Evolutionary conservation across 2,329 filamentous ascomycete genomes (phyloP).

Genomic region (Whalleya microplaca): DNA sequence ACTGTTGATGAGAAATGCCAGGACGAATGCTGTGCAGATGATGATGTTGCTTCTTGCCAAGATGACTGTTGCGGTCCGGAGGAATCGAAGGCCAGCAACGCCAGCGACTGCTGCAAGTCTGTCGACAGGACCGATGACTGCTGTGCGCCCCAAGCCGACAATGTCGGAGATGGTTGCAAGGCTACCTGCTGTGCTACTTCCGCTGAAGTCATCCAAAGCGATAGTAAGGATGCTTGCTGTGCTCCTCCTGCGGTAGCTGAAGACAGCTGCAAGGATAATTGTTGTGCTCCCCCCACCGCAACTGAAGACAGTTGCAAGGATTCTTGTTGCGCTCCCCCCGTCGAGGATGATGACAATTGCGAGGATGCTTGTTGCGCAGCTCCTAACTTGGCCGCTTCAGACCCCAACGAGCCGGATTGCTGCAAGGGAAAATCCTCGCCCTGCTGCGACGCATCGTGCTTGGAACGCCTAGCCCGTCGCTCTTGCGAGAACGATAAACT

Average conservation of each 20-base stretch:
- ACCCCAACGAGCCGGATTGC: no score
- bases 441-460: conserved; percentile 44
- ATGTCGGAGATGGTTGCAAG: conserved; percentile 9
- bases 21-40: not conserved
- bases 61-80: conserved; percentile 15
- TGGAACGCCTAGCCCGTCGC: no score
- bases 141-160: conserved; percentile 4
- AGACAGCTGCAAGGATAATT: conserved; percentile 20
- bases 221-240: not conserved
- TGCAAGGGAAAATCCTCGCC: no score
- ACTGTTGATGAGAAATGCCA: not conserved
- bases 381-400: no score
- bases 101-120: conserved; percentile 8
- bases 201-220: not conserved
- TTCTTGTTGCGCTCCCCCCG: conserved; percentile 9
- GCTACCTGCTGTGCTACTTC: conserved; percentile 17
- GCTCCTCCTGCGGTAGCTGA: not conserved
- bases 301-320: conserved; percentile 6
- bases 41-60: not conserved
- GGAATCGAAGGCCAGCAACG: not conserved
- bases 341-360: no score
- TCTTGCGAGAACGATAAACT: conserved; percentile 8
- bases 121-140: not conserved
- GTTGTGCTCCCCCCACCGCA: conserved; percentile 16
- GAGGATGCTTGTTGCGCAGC: no score